These are phyloP conservation scores for Pythium rhizo-oryzae DNA, from an alignment of 352 stramenopile species.

Conservation along the genomic window DNA sequence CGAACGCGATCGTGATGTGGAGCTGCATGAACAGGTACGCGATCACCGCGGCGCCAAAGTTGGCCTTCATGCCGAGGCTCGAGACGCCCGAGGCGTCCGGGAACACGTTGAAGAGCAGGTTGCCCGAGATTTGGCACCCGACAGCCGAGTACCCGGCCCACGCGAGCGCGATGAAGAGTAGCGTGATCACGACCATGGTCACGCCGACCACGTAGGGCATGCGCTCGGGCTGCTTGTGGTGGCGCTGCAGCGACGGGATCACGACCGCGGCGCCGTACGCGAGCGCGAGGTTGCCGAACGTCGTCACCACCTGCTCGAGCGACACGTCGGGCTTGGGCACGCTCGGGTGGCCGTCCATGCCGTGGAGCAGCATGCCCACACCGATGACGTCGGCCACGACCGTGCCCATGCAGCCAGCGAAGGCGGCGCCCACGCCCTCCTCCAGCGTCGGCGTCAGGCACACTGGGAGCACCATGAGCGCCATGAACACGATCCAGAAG, in stretches of 20 bases:
- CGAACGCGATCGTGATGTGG: conserved; percentile 53
- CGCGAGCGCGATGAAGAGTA: conserved; percentile 51
- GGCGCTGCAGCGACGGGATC: conserved; percentile 32
- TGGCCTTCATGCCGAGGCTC: conserved; percentile 29
- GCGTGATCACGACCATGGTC: conserved; percentile 33
- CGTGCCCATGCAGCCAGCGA: conserved; percentile 34
- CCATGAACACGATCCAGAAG: conserved; percentile 38
- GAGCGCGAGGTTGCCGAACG: conserved; percentile 39
- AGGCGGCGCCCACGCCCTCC: conserved; percentile 31
- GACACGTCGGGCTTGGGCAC: conserved; percentile 26
- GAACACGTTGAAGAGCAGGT: conserved; percentile 68
- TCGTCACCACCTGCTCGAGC: conserved; percentile 32
- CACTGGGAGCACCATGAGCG: conserved; percentile 27
- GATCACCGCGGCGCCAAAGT: conserved; percentile 30
- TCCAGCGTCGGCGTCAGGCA: conserved; percentile 38
- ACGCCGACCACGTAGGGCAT: conserved; percentile 36
- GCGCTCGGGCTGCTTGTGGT: conserved; percentile 25
- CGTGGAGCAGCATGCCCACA: conserved; percentile 28
- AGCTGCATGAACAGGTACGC: conserved; percentile 56
- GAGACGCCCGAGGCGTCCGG: conserved; percentile 34
- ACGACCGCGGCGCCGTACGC: conserved; percentile 38
- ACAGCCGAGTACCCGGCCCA: conserved; percentile 51
- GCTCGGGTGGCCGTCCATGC: conserved; percentile 31
- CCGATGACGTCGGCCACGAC: conserved; percentile 33
- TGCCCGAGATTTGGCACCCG: conserved; percentile 66